Base-by-base conservation (phyloP, 2,329 filamentous ascomycete genomes). In the Epichloe gansuensis region DNA sequence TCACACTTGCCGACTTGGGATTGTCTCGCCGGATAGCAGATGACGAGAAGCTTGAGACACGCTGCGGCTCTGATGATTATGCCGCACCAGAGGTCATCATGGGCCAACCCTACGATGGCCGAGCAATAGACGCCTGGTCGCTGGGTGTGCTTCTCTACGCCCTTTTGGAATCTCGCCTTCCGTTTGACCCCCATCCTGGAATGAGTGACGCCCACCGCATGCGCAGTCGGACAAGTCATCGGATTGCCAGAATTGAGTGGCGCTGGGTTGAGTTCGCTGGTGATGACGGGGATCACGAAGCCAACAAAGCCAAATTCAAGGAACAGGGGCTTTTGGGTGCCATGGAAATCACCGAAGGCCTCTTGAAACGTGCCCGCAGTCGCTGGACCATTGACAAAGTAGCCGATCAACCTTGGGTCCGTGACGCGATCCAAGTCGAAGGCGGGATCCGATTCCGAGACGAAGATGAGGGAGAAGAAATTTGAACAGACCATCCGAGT, bases 211-310 rank as follows among this genome's bases (percentile, higher is more conserved):
- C 81, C 27, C 78, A 84, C 57, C 81, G 85, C 59, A 84, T 88
- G 77, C 75, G 85, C 60, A 90, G 86, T 59, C 77, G 88, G 51
- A 91, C 88, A 0, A 91, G 86, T 50, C 93, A 98, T 65, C 84
- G 90, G n/a, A 97, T 98, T 55, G 93, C 93, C 2, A 78, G 93
- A 38, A 87, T 90, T 49, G 93, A 98, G 64, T 98, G 93, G 93
- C 82, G 85, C 47, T 98, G 93, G 93, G 82, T 89, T 55, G 81
- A 86, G 54, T 95, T 85, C 63, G 89, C 83, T 2, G 84, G 89
- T 53, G 81, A 85, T 11, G 87, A 94, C 51, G 89, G 89, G 38
- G 89, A 95, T 51, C 93, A 94, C 75, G 89, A 95, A 47, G 75
- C 75, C 3, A 74, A 80, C 58, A 69, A 72, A 55, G 74, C 65